Conservation (phyloP, 441 rosid genomes). For the Syzygium malaccense region DNA sequence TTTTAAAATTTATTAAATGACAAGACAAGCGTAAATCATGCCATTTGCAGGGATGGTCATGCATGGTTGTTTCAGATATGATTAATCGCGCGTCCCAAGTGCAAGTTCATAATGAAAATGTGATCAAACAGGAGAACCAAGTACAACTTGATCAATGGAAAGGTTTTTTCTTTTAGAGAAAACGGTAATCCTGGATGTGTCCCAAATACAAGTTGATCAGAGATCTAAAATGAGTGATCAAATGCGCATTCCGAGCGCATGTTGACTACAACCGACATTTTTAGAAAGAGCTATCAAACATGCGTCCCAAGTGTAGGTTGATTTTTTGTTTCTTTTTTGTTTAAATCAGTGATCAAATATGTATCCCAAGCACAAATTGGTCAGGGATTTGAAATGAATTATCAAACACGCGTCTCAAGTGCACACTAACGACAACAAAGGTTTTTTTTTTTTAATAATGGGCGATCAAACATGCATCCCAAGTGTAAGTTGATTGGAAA, state of each 20-base stretch:
- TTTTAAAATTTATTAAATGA: neutral
- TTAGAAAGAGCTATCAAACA: neutral
- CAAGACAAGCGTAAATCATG: neutral
- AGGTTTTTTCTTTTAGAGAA: neutral
- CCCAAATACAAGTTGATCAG: neutral
- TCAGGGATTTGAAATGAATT: rapidly evolving
- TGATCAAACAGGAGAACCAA: neutral
- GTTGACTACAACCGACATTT: neutral
- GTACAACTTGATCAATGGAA: neutral
- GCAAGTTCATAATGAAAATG: neutral
- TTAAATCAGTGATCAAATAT: neutral
- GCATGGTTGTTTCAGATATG: no score
- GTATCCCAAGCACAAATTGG: no score
- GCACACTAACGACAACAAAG: neutral
- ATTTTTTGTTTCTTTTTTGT: neutral
- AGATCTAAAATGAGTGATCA: neutral
- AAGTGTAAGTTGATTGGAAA: neutral
- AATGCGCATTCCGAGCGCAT: neutral
- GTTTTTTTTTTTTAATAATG: neutral
- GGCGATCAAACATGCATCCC: neutral
- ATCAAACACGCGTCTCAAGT: neutral
- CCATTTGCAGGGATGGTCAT: neutral
- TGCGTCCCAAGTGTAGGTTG: neutral
- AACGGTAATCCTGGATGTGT: neutral
- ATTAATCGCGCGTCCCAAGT: no score